Base-by-base conservation (phyloP, 2,329 filamentous ascomycete genomes). In the Exophiala mesophila region DNA sequence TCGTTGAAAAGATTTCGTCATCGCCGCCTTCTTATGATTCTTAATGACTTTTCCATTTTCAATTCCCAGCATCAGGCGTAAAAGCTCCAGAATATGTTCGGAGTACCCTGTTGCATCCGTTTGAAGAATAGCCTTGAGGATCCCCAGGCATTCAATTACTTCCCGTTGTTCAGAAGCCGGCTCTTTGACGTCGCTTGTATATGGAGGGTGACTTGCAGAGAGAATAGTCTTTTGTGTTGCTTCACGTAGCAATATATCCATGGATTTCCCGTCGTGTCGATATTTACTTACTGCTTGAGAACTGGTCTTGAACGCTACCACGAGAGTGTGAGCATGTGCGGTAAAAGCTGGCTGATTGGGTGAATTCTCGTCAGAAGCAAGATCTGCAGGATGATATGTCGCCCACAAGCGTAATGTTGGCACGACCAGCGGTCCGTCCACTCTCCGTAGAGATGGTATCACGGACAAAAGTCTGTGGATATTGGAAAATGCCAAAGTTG, bases 51-150 rank as follows among this genome's bases (percentile, higher is more conserved):
- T 36, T 17, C 46, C 49, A 15, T 36, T 26, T n/a, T 45, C 24
- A 13, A 52, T 43, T 4, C 36, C 70, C 2, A 80, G 78, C 7
- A 94, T 74, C 0, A 83, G 74, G 26, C 85, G 78, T 17, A 95
- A 76, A 55, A 94, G 89, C 47, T 82, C 83, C 2, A 83, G 78
- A 13, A 92, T 72, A 2, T 95, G 72, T 36, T 74, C 78, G 0
- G 85, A 82, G 38, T 86, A 80, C 1, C 86, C 85, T 40, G 76
- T 80, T 15, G 88, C 72, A 35, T 24, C 68, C 69, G 12, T 63
- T 44, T 26, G 62, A 53, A 39, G 62, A 54, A 43, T 52, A 41
- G 19, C 50, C 52, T 32, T 54, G 43, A 41, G 42, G 32, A 34
- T 54, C 35, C 21, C 18, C 4, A 56, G 35, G 21, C 41, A 41